Percentiles rank a stretch among this genome's conserved stretches.
phyloP scores from a whole-genome alignment of 2,329 filamentous ascomycete species.

The Elsinoe arachidis region DNA sequence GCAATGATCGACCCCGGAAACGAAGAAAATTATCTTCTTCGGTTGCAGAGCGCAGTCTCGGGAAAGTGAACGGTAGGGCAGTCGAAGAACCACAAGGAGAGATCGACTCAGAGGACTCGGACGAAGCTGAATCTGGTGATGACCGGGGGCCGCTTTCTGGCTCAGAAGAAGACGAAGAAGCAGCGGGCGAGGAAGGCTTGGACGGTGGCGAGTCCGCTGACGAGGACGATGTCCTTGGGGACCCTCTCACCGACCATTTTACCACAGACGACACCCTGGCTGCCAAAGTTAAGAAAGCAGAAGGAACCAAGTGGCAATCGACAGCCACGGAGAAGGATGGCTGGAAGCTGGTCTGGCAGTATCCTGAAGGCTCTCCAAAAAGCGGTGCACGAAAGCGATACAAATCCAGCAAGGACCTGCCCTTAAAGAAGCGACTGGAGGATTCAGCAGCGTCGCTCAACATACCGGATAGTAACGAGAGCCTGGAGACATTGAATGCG shows the following conservation, averaged over 20 bases:
- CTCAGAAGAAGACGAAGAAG: constrained; percentile 34
- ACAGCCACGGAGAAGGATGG: constrained; percentile 18
- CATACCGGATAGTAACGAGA: constrained; percentile 50
- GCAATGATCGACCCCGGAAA: neutral
- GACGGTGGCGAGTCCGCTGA: constrained; percentile 30
- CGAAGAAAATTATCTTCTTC: constrained; percentile 4
- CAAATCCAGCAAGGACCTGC: constrained; percentile 32
- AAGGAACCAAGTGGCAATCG: constrained; percentile 40
- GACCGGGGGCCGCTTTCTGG: constrained; percentile 35
- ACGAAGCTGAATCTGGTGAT: constrained; percentile 30
- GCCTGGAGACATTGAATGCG: constrained; percentile 58
- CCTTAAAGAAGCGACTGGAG: constrained; percentile 63
- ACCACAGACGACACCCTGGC: constrained; percentile 55
- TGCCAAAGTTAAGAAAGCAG: constrained; percentile 40
- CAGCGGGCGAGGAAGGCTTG: constrained; percentile 44
- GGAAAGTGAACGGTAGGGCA: constrained; percentile 11
- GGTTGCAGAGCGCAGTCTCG: constrained; percentile 12
- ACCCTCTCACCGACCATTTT: constrained; percentile 79
- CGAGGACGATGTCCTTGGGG: constrained; percentile 32
- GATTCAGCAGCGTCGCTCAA: constrained; percentile 47
- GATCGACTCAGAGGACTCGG: neutral
- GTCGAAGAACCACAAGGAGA: constrained; percentile 19
- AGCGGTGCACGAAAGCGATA: constrained; percentile 10
- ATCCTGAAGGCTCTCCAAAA: constrained; percentile 15
- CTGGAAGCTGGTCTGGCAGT: constrained; percentile 15